These are phyloP conservation scores for Fraxinus floribunda DNA, from an alignment of 305 asterid genomes.

Conservation along the genomic window DNA sequence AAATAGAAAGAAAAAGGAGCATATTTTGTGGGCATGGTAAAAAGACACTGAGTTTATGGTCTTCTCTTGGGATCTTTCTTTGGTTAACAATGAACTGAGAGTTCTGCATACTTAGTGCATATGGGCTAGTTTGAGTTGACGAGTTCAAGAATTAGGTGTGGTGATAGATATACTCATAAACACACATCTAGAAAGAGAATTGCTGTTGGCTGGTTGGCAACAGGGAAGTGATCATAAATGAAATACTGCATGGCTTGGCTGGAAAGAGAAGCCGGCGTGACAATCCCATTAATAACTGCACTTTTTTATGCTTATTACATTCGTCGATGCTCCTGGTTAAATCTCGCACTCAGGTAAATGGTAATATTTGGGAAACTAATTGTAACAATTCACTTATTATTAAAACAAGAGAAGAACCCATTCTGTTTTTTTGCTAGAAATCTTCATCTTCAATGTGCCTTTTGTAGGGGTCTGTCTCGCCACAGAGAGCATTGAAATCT, in stretches of 20 bases:
- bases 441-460: constrained; percentile 21
- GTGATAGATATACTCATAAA: neutral
- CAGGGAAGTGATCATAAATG: neutral
- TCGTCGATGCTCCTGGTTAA: constrained; percentile 29
- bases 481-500: constrained; percentile 38
- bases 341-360: too few relatives aligned
- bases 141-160: neutral
- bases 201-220: neutral
- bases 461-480: constrained; percentile 42
- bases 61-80: constrained; percentile 7
- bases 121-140: neutral
- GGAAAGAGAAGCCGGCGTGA: constrained; percentile 39
- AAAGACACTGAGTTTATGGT: constrained; percentile 18
- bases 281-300: constrained; percentile 18
- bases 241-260: constrained; percentile 38
- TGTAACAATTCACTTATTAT: too few relatives aligned
- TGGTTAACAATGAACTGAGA: constrained; percentile 23
- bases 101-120: constrained; percentile 28
- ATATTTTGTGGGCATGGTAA: constrained; percentile 28
- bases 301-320: neutral
- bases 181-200: constrained; percentile 16
- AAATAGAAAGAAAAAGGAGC: constrained; percentile 31
- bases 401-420: constrained; percentile 46
- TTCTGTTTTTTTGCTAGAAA: constrained; percentile 32
- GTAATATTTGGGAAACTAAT: too few relatives aligned